Evolutionary conservation across 352 stramenopile species (phyloP).

Genomic region (Pythium periplocum): DNA sequence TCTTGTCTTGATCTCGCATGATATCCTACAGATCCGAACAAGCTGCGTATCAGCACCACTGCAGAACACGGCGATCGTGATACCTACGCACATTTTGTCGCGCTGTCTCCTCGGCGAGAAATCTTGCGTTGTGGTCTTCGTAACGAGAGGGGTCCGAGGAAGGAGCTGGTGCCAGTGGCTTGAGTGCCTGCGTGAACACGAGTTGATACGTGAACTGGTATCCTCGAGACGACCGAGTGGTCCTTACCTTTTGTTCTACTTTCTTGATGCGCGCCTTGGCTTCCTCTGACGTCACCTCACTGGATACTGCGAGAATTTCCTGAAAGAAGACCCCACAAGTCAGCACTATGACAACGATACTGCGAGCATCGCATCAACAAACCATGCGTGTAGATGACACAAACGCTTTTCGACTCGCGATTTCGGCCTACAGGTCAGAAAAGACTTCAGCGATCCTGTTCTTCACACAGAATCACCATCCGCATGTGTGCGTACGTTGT

Average conservation of each 20-base stretch:
- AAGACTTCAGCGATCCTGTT: background rate
- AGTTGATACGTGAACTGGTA: too few species aligned
- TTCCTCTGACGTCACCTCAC: slow-evolving; percentile 50
- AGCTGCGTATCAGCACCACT: background rate
- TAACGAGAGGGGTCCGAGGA: slow-evolving; percentile 5
- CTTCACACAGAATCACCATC: background rate
- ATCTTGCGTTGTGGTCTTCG: slow-evolving; percentile 43
- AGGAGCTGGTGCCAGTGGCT: slow-evolving; percentile 20
- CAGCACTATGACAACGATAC: background rate
- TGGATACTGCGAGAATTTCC: slow-evolving; percentile 51
- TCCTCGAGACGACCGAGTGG: too few species aligned
- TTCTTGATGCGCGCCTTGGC: slow-evolving; percentile 52
- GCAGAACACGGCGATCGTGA: background rate
- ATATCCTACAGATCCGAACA: slow-evolving; percentile 35
- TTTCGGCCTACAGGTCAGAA: slow-evolving; percentile 29
- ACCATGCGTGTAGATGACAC: slow-evolving; percentile 49
- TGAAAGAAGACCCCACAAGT: slow-evolving; percentile 10
- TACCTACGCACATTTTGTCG: slow-evolving; percentile 37
- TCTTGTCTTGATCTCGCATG: slow-evolving; percentile 63
- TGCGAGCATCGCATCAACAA: background rate
- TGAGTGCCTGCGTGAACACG: slow-evolving; percentile 28
- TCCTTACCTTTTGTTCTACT: slow-evolving; percentile 56
- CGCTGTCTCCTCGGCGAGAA: slow-evolving; percentile 49
- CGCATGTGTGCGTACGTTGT: slow-evolving; percentile 27
- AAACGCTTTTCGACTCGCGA: slow-evolving; percentile 64